Conservation (phyloP, 108 stramenopile genomes). For the Nitzschia sp. region DNA sequence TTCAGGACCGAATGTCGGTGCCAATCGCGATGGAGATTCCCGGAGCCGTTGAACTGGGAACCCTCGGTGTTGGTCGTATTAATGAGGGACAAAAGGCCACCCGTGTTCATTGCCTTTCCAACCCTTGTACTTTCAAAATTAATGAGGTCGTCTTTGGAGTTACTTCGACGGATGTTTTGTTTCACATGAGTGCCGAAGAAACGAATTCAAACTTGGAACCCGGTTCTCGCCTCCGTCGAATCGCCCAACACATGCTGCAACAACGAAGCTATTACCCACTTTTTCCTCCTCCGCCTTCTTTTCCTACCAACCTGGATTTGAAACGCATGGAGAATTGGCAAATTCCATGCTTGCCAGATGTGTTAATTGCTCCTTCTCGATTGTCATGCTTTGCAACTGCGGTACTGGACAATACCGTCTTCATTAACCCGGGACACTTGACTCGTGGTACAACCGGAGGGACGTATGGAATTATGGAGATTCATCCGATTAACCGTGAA, state of each 20-base stretch:
- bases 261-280: conserved; percentile 95
- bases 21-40: conserved; percentile 47
- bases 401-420: conserved; percentile 57
- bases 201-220: conserved; percentile 71
- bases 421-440: conserved; percentile 89
- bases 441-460: conserved; percentile 87
- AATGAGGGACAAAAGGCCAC: conserved; percentile 23
- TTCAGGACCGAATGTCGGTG: conserved; percentile 52
- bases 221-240: conserved; percentile 75
- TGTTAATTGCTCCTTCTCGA: conserved; percentile 91
- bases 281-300: conserved; percentile 73
- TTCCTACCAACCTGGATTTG: conserved; percentile 81
- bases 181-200: conserved; percentile 86
- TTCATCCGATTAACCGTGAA: conserved; percentile 76
- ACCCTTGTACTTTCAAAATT: conserved; percentile 87
- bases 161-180: conserved; percentile 87
- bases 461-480: conserved; percentile 85
- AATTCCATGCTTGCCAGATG: conserved; percentile 89
- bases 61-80: conserved; percentile 56
- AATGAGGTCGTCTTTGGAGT: conserved; percentile 89
- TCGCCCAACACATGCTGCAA: conserved; percentile 87
- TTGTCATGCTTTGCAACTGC: conserved; percentile 82
- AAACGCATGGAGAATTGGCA: conserved; percentile 67
- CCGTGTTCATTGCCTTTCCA: conserved; percentile 87
- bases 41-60: conserved; percentile 46